Evolutionary conservation across 2,329 filamentous ascomycete genomes (phyloP).

Genomic region (Zopfia rhizophila): DNA sequence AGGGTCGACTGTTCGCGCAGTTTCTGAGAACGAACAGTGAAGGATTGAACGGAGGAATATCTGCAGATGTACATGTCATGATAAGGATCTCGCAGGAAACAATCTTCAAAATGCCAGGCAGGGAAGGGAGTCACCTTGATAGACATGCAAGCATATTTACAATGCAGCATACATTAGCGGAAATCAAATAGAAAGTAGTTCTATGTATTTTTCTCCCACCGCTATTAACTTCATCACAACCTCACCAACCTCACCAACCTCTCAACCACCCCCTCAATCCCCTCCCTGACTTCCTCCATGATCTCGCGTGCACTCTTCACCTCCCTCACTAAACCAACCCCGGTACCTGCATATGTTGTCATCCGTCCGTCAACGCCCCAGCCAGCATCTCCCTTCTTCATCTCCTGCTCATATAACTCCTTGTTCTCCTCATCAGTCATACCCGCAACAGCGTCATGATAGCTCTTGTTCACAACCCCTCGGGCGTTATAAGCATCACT

Average conservation of each 20-base stretch:
- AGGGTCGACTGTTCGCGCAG: slow-evolving; percentile 21
- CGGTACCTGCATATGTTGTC: slow-evolving; percentile 71
- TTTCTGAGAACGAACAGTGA: no score
- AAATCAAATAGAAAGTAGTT: no score
- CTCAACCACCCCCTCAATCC: slow-evolving; percentile 46
- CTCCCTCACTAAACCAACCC: slow-evolving; percentile 66
- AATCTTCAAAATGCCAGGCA: no score
- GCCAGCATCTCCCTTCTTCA: slow-evolving; percentile 62
- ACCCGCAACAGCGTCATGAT: slow-evolving; percentile 51
- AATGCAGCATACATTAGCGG: no score
- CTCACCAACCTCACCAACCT: no score
- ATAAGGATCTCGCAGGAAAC: no score
- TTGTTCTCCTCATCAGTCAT: slow-evolving; percentile 58
- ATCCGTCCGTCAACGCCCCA: slow-evolving; percentile 63
- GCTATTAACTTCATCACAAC: no score
- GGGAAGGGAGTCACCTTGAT: no score
- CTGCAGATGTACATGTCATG: no score
- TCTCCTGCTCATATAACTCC: slow-evolving; percentile 58
- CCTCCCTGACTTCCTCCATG: slow-evolving; percentile 59
- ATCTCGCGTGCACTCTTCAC: slow-evolving; percentile 64
- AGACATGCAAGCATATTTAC: no score
- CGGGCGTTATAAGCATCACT: slow-evolving; percentile 67
- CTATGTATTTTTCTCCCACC: neutral
- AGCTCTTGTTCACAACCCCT: slow-evolving; percentile 68
- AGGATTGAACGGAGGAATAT: no score